These are phyloP conservation scores for Anastatica hierochuntica DNA, from an alignment of 345 rosid genomes.

Conservation along the genomic window DNA sequence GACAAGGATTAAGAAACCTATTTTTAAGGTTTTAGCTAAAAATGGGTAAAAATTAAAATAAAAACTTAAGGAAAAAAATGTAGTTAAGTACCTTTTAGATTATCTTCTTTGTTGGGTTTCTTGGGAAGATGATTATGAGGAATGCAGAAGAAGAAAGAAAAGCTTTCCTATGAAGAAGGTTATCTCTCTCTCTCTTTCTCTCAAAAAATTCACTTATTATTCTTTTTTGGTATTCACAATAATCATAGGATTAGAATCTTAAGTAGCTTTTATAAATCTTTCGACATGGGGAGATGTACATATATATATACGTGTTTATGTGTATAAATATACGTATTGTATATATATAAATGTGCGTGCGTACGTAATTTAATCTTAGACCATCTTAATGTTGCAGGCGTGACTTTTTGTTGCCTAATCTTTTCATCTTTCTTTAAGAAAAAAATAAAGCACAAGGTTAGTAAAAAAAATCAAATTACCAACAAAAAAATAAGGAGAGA, in stretches of 20 bases:
- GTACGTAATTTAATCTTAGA: slow-evolving; percentile 21
- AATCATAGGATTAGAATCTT: slow-evolving; percentile 21
- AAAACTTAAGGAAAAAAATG: no score
- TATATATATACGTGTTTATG: not conserved
- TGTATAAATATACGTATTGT: not conserved
- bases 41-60: no score
- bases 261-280: slow-evolving; percentile 7
- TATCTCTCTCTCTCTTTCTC: slow-evolving; percentile 7
- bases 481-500: not conserved
- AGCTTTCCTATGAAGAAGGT: slow-evolving; percentile 24
- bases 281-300: not conserved
- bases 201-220: slow-evolving; percentile 7
- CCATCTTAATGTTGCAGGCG: slow-evolving; percentile 28
- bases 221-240: slow-evolving; percentile 11
- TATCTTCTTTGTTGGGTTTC: slow-evolving; percentile 22
- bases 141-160: slow-evolving; percentile 23
- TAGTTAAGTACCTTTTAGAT: no score
- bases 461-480: no score
- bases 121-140: slow-evolving; percentile 15
- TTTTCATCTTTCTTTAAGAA: slow-evolving; percentile 18
- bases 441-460: no score
- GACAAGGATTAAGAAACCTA: slow-evolving; percentile 1
- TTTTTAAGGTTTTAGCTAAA: no score
- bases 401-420: slow-evolving; percentile 29
- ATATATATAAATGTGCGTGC: slow-evolving; percentile 6